Evolutionary conservation across 352 stramenopile species (phyloP), one percentile per base, ranked within the genome.

Genomic region (Globisporangium rhizosaccharum): DNA sequence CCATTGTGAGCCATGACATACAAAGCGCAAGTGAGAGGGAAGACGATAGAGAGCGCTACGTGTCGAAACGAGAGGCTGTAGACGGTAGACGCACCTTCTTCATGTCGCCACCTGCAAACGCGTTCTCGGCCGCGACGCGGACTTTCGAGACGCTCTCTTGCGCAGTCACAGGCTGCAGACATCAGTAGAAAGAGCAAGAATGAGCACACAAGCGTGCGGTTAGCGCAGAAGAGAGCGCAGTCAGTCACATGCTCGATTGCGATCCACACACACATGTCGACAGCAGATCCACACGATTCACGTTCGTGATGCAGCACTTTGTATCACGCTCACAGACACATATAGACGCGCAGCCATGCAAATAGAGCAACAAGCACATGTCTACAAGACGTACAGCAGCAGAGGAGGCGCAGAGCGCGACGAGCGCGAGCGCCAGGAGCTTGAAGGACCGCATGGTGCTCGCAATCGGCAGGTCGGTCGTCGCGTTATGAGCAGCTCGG

Each of bases 41-140:
- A 50, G 17, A 51, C 14, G 41, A n/a, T n/a, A n/a, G 14, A 8
- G 33, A 1, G 33, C 33, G 33, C 10, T 39, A 1, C 33, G 33
- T 10, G 10, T 39, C 33, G 33, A 39, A 12, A 12, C 33, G 10
- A 39, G 33, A 39, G 30, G 30, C 30, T 10, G 30, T 9, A 9
- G 33, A 61, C 33, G 10, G 8, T 61, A 51, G 39, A 59, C 56
- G 56, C 69, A 79, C 70, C 61, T 79, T 78, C 62, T 90, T 90
- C 73, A 89, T 87, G 53, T 92, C 79, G 30, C 83, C 80, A n/a
- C 70, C 74, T 2, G 79, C 80, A 53, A 92, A 90, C 39, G 83
- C 79, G 53, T 92, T 92, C 54, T 92, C 80, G 8, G 79, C 83
- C 20, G 80, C 83, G 10, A 92, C 73, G 39, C 79, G 81, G 15